A percentile compares a stretch with the other conserved stretches of the same genome.
Evolutionary conservation across 805 yeast genomes (phyloP).

Genomic region (Candida wancherniae): DNA sequence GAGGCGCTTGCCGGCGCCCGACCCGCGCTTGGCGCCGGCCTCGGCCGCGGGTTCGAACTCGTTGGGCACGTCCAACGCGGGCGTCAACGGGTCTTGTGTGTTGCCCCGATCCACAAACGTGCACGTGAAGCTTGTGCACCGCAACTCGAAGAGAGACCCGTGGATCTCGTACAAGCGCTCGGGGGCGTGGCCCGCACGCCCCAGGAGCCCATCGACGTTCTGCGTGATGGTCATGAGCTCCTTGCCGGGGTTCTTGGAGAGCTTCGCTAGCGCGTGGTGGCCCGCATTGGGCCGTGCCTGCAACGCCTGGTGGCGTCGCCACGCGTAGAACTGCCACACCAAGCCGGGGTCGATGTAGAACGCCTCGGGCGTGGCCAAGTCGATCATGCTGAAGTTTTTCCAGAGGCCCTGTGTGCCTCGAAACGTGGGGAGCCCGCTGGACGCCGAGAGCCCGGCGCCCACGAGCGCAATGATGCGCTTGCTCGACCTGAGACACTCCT

Average conservation of each 20-base stretch:
- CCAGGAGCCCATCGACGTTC: constrained; percentile 74
- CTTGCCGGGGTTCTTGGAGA: constrained; percentile 34
- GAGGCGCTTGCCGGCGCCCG: neutral
- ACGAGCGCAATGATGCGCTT: constrained; percentile 57
- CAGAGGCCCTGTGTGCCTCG: constrained; percentile 72
- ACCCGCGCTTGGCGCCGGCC: constrained; percentile 5
- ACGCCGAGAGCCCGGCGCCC: constrained; percentile 80
- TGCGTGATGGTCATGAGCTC: constrained; percentile 69
- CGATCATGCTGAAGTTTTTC: constrained; percentile 73
- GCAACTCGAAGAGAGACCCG: constrained; percentile 69
- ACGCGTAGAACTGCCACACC: constrained; percentile 86
- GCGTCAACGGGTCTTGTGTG: constrained; percentile 54
- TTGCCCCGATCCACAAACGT: constrained; percentile 52
- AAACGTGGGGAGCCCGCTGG: constrained; percentile 74
- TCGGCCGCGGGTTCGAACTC: constrained; percentile 18
- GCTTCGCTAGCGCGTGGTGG: constrained; percentile 62
- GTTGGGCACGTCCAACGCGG: constrained; percentile 36
- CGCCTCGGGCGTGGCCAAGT: constrained; percentile 89
- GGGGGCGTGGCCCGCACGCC: constrained; percentile 57
- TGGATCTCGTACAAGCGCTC: constrained; percentile 63
- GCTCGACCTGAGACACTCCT: constrained; percentile 41
- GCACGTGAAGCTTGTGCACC: constrained; percentile 75
- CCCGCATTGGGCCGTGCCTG: constrained; percentile 69
- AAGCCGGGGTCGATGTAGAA: constrained; percentile 76
- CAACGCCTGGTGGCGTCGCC: constrained; percentile 61